Percentiles rank a stretch among this genome's conserved stretches.
phyloP scores from a whole-genome alignment of 306 rosid species.

The Dicorynia guianensis region DNA sequence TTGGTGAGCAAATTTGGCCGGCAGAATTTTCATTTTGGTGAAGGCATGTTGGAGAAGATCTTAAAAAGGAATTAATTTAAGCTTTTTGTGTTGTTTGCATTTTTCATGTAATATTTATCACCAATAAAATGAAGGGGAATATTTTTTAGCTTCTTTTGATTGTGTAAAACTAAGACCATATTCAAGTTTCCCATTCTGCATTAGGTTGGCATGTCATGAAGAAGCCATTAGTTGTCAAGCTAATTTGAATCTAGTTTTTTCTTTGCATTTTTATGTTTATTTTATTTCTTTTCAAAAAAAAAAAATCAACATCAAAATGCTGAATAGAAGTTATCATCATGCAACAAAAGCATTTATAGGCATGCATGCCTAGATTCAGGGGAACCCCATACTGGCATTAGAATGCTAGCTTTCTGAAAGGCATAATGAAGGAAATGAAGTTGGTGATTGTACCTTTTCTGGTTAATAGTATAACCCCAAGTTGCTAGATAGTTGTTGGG shows the following conservation, averaged over 20 bases:
- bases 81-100: conserved; percentile 39
- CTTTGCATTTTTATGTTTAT: background rate
- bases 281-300: background rate
- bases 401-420: background rate
- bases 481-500: background rate
- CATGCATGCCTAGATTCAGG: background rate
- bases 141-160: background rate
- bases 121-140: conserved; percentile 23
- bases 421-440: background rate
- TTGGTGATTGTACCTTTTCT: background rate
- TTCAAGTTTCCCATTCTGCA: conserved; percentile 3
- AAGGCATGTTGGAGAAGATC: conserved; percentile 50
- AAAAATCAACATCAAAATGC: background rate
- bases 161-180: conserved; percentile 8
- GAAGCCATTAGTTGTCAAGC: background rate
- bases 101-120: conserved; percentile 26
- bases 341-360: background rate
- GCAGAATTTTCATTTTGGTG: conserved; percentile 42
- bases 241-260: background rate
- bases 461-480: background rate
- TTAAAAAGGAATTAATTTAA: conserved; percentile 44
- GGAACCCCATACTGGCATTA: background rate
- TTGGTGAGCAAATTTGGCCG: conserved; percentile 54
- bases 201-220: conserved; percentile 23
- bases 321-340: background rate